Base-by-base conservation (phyloP, 805 yeast species). In the Blastobotrys peoriensis region DNA sequence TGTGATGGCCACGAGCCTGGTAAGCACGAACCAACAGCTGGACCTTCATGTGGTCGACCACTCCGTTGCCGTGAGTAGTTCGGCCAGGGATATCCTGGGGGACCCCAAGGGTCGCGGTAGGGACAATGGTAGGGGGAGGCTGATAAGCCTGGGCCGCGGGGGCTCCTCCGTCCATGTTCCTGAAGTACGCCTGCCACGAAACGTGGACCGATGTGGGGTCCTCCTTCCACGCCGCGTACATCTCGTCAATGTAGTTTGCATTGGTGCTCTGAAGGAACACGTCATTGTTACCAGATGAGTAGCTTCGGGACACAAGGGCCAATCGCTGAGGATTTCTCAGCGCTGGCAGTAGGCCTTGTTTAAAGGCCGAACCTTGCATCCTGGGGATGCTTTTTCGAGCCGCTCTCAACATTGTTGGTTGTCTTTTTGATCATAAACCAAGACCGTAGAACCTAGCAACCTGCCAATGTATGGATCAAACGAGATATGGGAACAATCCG, bases 1-100 rank as follows among this genome's bases (percentile, higher is more conserved):
- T 86, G 66, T 82, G 84, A 67, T 93, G 99, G 55, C 98, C 99
- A 68, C 98, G 81, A 43, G 93, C 98, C 73, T 93, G 98, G 70
- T 89, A 93, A 23, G 98, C 98, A 67, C 99, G 85, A 52, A 94
- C 97, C 58, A 93, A 75, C 57, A 93, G 78, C 74, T 93, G 99
- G 15, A 88, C 94, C 67, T 93, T 93, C 74, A 93, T 78, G 66
- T 93, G 98, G 51, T 86, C 75, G 52, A 84, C 75, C 37, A 89
- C 86, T 53, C 81, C 86, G 59, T 79, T 78, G 21, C 76, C 77
- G 34, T 64, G 60, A 25, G 81, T 63, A 16, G 72, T 65, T 13
- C 52, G 52, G 42, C 57, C 55, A 21, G 59, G 55, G 44, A 81
- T 85, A 39, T 78, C 70, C 38, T 80, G 77, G 36, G 83, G 80